Percentiles rank a stretch among this genome's conserved stretches.
Evolutionary conservation across 805 yeast species (phyloP).

Genomic region (Myxozyma udenii): DNA sequence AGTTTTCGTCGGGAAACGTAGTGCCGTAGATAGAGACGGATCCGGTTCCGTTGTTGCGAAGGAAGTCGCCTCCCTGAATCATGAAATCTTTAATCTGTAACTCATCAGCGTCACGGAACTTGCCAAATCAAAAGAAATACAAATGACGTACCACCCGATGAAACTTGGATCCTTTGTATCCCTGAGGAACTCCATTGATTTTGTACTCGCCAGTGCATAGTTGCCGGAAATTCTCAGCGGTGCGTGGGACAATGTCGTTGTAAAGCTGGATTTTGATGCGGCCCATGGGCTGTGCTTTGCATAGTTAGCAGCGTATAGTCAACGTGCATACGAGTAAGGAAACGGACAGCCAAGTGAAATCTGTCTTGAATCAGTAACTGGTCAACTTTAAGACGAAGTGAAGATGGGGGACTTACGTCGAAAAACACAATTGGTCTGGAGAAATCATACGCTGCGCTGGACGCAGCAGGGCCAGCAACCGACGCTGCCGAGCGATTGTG

Average conservation of each 20-base stretch:
- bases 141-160: conserved; percentile 26
- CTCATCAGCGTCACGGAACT: too few species aligned
- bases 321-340: neutral
- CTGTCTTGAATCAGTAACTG: neutral
- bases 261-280: conserved; percentile 48
- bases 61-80: conserved; percentile 51
- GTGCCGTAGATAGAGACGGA: conserved; percentile 44
- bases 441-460: conserved; percentile 17
- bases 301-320: neutral
- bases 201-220: conserved; percentile 51
- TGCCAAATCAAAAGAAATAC: too few species aligned
- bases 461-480: neutral
- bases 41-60: conserved; percentile 48
- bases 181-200: conserved; percentile 43
- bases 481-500: conserved; percentile 5
- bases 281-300: conserved; percentile 40
- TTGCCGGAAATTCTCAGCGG: conserved; percentile 52
- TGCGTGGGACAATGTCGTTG: conserved; percentile 44
- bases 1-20: conserved; percentile 48
- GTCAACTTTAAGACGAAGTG: neutral
- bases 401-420: conserved; percentile 37
- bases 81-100: conserved; percentile 43
- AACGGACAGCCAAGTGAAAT: neutral
- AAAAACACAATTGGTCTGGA: conserved; percentile 43
- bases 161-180: conserved; percentile 41